Conservation (phyloP, 192 early-diverging fungal genomes). For the Mortierella alpina region DNA sequence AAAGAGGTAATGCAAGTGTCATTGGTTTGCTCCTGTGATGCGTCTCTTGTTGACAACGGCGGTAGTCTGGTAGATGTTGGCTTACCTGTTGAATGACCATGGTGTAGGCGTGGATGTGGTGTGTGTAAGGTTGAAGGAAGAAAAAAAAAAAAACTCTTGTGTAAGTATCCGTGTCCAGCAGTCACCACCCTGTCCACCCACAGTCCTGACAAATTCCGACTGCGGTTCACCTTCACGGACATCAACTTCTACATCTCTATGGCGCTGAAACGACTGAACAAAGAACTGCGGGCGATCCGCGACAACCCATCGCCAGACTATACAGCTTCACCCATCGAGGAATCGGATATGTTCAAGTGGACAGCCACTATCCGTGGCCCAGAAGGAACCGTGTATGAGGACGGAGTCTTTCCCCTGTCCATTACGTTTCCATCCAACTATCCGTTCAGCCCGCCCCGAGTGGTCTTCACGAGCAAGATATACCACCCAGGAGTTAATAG, state of each 20-base stretch:
- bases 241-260: background rate
- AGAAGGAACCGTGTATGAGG: slow-evolving; percentile 5
- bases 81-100: slow-evolving; percentile 42
- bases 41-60: background rate
- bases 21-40: too few relatives aligned
- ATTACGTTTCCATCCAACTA: slow-evolving; percentile 3
- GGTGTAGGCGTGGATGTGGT: background rate
- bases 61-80: background rate
- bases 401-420: slow-evolving; percentile 9
- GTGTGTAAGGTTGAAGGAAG: background rate
- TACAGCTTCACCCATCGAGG: background rate
- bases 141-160: slow-evolving; percentile 13
- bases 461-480: slow-evolving; percentile 19
- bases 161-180: slow-evolving; percentile 9
- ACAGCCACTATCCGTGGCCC: slow-evolving; percentile 10
- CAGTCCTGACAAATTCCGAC: too few relatives aligned
- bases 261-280: too few relatives aligned
- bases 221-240: background rate
- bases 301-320: background rate
- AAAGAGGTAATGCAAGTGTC: background rate
- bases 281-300: too few relatives aligned
- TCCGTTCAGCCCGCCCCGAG: slow-evolving; percentile 15
- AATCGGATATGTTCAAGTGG: background rate
- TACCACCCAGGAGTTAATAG: slow-evolving; percentile 41
- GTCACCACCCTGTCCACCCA: background rate